Base-by-base conservation (phyloP, 495 filamentous ascomycete genomes). In the Sabuloglossum arenarium region DNA sequence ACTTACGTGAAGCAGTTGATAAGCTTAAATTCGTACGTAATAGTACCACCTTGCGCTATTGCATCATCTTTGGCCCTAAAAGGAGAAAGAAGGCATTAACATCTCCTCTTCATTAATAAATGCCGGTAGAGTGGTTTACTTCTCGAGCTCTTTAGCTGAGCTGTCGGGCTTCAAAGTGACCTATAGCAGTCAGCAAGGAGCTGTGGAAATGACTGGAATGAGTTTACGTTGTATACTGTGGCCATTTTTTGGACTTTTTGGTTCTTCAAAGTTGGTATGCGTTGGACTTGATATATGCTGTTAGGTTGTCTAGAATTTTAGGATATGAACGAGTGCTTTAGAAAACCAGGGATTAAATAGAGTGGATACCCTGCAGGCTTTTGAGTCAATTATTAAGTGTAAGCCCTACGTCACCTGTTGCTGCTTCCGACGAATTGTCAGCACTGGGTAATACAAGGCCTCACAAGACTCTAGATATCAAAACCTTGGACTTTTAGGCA, bases 1-100 rank as follows among this genome's bases (percentile, higher is more conserved):
- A 64, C 84, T 63, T 79, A 96, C 91, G 82, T 80, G 73, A 96
- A 95, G 39, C 85, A 87, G 68, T 86, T 90, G 71, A 93, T 86
- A 59, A 97, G 66, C 37, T 68, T 80, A 73, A 85, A 95, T 64
- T 89, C 85, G 61, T 89, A 79, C 54, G 69, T 78, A 69, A 96
- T 88, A 63, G 74, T 76, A 58, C 89, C 91, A 57, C 89, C 89
- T 61, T 87, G 77, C 30, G 77, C 71, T 45, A 63, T 67, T 53
- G 79, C 81, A 1, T 76, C 61, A 58, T 85, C 69, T 79, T 94
- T 94, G 58, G 85, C 82, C 58, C 83, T 88, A 23, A 2, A 6
- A 1, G 12, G 32, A 24, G 42, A 23, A 21, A 53, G 54, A 27
- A 12, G 23, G 8, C 9, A 19, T 62, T 47, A 49, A 14, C 34